Evolutionary conservation across 371 early-diverging fungal genomes (phyloP).

Genomic region (Mortierella sp.): DNA sequence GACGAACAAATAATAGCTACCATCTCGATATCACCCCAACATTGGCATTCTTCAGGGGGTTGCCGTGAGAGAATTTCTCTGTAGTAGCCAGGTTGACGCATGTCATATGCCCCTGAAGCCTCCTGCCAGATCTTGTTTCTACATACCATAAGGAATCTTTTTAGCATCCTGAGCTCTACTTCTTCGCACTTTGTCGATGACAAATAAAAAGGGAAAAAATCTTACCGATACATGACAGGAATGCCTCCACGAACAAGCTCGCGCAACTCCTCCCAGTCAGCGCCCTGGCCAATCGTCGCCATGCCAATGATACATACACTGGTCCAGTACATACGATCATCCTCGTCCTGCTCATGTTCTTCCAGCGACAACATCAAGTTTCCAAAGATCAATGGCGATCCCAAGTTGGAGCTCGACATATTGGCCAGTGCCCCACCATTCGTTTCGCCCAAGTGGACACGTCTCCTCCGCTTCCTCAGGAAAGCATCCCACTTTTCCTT

Average conservation of each 20-base stretch:
- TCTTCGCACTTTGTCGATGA: not conserved
- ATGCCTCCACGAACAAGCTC: slow-evolving; percentile 58
- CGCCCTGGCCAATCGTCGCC: slow-evolving; percentile 52
- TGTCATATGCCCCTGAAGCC: slow-evolving; percentile 53
- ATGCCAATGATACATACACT: slow-evolving; percentile 52
- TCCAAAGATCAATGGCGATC: slow-evolving; percentile 40
- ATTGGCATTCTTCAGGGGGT: slow-evolving; percentile 40
- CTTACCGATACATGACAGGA: slow-evolving; percentile 56
- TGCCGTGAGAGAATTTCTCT: slow-evolving; percentile 39
- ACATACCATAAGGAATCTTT: not conserved
- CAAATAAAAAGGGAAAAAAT: not conserved
- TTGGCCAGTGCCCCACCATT: slow-evolving; percentile 40
- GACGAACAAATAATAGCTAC: slow-evolving; percentile 12
- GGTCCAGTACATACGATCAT: slow-evolving; percentile 50
- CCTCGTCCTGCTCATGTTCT: slow-evolving; percentile 51
- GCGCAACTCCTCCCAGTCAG: slow-evolving; percentile 56
- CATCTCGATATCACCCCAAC: slow-evolving; percentile 58
- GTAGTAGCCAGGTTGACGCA: slow-evolving; percentile 58
- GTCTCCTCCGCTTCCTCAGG: slow-evolving; percentile 43
- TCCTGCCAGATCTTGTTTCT: slow-evolving; percentile 61
- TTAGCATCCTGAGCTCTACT: not conserved
- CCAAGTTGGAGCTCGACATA: slow-evolving; percentile 42
- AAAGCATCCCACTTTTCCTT: slow-evolving; percentile 59
- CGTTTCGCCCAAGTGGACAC: slow-evolving; percentile 47
- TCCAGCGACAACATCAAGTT: slow-evolving; percentile 34